Conservation (phyloP, 257 asterid species). For the Marsdenia floribunda region DNA sequence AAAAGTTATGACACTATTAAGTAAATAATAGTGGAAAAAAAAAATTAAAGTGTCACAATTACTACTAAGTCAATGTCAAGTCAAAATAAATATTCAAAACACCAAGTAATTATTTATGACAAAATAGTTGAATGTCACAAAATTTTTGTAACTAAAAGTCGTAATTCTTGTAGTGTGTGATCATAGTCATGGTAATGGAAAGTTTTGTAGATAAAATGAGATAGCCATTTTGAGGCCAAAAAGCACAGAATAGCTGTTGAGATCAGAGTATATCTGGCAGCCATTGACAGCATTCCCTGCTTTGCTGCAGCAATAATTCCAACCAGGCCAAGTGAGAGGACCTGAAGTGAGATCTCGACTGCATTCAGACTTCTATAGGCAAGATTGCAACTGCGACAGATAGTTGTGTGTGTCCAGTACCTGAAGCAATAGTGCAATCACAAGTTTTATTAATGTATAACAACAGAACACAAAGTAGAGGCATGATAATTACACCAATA, state of each 20-base stretch:
- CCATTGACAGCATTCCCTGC: constrained; percentile 42
- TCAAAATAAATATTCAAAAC: too few species aligned
- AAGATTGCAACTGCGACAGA: constrained; percentile 59
- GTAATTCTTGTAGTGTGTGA: constrained; percentile 23
- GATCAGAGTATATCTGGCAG: constrained; percentile 41
- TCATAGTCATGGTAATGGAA: constrained; percentile 87
- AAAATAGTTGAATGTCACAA: too few species aligned
- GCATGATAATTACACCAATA: neutral
- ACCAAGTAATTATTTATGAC: too few species aligned
- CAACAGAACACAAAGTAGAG: neutral
- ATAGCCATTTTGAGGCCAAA: constrained; percentile 68
- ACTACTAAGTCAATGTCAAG: too few species aligned
- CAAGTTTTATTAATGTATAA: neutral
- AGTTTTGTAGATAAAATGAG: constrained; percentile 64
- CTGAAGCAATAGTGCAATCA: constrained; percentile 28
- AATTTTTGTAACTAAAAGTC: too few species aligned
- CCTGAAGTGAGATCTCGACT: constrained; percentile 48
- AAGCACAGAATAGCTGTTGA: constrained; percentile 56
- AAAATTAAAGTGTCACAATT: too few species aligned
- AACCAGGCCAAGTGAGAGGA: constrained; percentile 37
- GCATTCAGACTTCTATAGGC: constrained; percentile 56
- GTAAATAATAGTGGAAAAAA: too few species aligned
- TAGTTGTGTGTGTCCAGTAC: constrained; percentile 77
- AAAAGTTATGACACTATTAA: too few species aligned
- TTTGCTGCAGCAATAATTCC: constrained; percentile 67